Evolutionary conservation across 352 stramenopile species (phyloP).

Genomic region (Phytophthora pistaciae): DNA sequence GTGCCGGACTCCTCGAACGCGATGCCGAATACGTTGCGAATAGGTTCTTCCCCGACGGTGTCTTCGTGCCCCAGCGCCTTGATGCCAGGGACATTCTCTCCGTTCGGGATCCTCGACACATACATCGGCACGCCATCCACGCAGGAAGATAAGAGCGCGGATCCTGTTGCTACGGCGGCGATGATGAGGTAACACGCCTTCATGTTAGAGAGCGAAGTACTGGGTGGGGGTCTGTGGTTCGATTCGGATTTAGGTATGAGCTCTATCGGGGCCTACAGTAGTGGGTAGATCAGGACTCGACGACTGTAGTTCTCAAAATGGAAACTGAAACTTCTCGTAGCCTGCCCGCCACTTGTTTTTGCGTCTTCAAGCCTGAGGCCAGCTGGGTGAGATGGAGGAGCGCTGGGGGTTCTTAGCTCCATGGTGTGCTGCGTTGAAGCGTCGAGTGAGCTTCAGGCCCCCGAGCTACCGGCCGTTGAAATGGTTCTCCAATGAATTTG

Average conservation of each 20-base stretch:
- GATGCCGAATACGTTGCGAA: constrained; percentile 57
- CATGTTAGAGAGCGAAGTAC: background rate
- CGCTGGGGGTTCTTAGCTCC: too few relatives aligned
- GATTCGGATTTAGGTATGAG: constrained; percentile 2
- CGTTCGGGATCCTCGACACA: constrained; percentile 33
- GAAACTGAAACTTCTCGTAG: constrained; percentile 8
- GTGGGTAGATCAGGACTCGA: constrained; percentile 18
- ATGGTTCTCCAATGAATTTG: too few relatives aligned
- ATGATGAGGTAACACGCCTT: background rate
- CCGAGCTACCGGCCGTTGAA: too few relatives aligned
- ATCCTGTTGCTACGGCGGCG: background rate
- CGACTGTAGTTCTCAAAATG: constrained; percentile 17
- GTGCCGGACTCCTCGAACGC: constrained; percentile 42
- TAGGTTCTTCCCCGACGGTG: constrained; percentile 15
- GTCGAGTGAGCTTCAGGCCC: too few relatives aligned
- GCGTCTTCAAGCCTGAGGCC: background rate
- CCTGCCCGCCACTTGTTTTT: background rate
- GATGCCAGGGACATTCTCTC: constrained; percentile 38
- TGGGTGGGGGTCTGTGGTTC: background rate
- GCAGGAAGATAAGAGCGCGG: background rate
- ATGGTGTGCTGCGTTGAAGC: too few relatives aligned
- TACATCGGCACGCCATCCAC: constrained; percentile 28
- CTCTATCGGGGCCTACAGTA: background rate
- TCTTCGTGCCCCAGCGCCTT: constrained; percentile 45
- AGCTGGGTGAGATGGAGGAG: too few relatives aligned